Evolutionary conservation across 768 basidiomycete species (phyloP), one percentile per base, ranked within the genome.

Genomic region (Collybiopsis luxurians): DNA sequence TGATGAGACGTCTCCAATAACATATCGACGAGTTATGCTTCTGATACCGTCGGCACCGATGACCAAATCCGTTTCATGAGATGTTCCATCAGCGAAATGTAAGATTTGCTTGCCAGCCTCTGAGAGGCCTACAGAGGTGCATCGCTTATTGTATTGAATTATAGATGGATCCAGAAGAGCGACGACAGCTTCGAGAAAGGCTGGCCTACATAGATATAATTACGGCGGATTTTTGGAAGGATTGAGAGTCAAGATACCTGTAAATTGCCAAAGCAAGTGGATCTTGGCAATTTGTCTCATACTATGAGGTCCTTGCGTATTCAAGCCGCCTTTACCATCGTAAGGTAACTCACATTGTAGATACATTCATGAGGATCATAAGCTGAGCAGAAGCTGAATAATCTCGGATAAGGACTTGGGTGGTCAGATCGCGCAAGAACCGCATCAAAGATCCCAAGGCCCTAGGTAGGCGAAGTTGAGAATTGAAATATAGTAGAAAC

Each of bases 71-170:
- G 79, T 68, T 58, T 76, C 73, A 55, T 77, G 68, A 0, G 67
- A 71, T 12, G 75, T 78, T 6, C 79, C 79, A 59, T 85, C 83
- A 6, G 73, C 61, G 58, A 85, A 86, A 24, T 73, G 69, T 4
- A 85, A 63, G 7, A 70, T 59, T 6, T 73, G 65, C 3, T 63
- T 65, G 4, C 66, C 69, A 9, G 69, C 66, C 19, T 46, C 27
- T 7, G 63, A 52, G 12, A 66, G 24, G 23, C 55, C 56, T 21
- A 80, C 62, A 10, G 69, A 71, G 11, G 63, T 67, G 61, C 79
- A 80, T 11, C 80, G 79, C 60, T 81, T 83, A 62, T 78, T 73
- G 67, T 84, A 80, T 60, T 80, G 79, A 4, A 74, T 68, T 30
- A 66, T 63, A 9, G 67, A 61, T 0, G 77, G 71, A 58, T 83